Conservation (phyloP, 768 basidiomycete species). For the Mycena amicta region DNA sequence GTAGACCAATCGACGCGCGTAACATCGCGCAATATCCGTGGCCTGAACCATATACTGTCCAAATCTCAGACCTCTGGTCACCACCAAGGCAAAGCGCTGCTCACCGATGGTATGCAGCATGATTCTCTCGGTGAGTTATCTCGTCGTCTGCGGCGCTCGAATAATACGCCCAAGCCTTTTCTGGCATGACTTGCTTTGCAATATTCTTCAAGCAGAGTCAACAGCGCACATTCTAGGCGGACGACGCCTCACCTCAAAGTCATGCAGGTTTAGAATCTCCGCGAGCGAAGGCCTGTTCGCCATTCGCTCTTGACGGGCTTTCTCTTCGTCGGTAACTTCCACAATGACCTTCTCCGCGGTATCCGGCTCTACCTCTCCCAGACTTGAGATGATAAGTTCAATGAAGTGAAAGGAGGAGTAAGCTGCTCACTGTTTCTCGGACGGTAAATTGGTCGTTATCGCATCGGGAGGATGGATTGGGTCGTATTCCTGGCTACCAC, state of each 20-base stretch:
- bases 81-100: neutral
- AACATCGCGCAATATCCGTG: conserved; percentile 83
- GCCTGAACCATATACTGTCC: conserved; percentile 86
- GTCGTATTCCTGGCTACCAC: conserved; percentile 71
- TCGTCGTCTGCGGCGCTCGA: conserved; percentile 97
- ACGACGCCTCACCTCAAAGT: conserved; percentile 96
- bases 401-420: too few species aligned
- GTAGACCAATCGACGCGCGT: conserved; percentile 86
- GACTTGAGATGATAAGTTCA: too few species aligned
- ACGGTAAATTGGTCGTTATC: conserved; percentile 73
- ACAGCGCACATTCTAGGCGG: conserved; percentile 13
- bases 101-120: conserved; percentile 87
- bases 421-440: conserved; percentile 75
- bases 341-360: conserved; percentile 68
- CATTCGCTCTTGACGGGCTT: conserved; percentile 62
- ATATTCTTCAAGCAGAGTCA: conserved; percentile 66
- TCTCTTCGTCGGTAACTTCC: conserved; percentile 70
- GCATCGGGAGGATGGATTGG: conserved; percentile 88
- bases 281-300: conserved; percentile 68
- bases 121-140: conserved; percentile 88
- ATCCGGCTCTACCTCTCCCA: conserved; percentile 71
- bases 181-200: conserved; percentile 77
- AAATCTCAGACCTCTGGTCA: neutral
- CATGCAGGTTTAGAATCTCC: conserved; percentile 88
- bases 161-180: conserved; percentile 96